These are phyloP conservation scores for Carex myosuroides DNA, from an alignment of 176 grass and related monocot species.

Conservation along the genomic window DNA sequence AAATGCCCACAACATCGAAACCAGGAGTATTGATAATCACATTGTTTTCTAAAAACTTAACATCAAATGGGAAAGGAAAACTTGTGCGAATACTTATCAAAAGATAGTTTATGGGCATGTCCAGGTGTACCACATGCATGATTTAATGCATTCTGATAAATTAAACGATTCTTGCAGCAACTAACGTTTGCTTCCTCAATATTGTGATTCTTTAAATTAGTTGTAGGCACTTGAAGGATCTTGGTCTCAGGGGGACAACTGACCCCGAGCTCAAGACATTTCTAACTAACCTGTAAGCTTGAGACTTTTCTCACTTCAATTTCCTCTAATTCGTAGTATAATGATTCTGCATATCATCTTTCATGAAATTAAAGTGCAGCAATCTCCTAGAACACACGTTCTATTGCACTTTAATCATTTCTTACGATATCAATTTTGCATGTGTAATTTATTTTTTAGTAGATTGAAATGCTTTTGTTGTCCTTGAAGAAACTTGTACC, in stretches of 20 bases:
- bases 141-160: not conserved
- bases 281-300: constrained; percentile 46
- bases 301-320: not conserved
- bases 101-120: not conserved
- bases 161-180: not conserved
- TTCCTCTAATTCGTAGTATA: not conserved
- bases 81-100: not conserved
- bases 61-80: not conserved
- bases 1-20: not conserved
- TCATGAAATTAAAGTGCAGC: not conserved
- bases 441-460: not conserved
- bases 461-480: not conserved
- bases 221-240: constrained; percentile 54
- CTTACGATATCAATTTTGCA: not conserved
- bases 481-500: not conserved
- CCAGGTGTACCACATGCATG: not conserved
- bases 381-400: not conserved
- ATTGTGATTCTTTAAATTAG: constrained; percentile 4
- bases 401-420: not conserved
- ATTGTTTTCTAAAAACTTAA: not conserved
- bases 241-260: constrained; percentile 41
- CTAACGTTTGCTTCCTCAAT: not conserved
- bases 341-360: not conserved
- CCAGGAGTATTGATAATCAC: not conserved
- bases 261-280: constrained; percentile 30